Base-by-base conservation (phyloP, 192 early-diverging fungal genomes). In the Coemansia interrupta region DNA sequence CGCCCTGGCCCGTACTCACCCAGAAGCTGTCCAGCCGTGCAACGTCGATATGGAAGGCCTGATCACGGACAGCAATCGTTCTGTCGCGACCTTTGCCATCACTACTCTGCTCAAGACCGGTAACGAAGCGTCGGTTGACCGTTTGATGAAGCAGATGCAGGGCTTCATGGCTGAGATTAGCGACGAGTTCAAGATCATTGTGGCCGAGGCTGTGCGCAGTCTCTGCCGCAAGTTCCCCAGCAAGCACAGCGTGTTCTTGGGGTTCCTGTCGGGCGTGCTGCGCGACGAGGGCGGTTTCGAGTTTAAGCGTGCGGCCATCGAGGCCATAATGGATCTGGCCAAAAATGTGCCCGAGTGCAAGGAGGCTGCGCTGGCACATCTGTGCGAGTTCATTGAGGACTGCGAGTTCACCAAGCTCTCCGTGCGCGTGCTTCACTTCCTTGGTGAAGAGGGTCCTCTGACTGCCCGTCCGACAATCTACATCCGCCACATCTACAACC, bases 341-440 rank as follows among this genome's bases (percentile, higher is more conserved):
- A 86, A 92, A 63, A 87, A 89, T 60, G 93, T 96, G 61, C 91
- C 92, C 15, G 93, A 96, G 64, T 91, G 90, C 66, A 94, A 92
- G 68, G 97, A 99, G 61, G 80, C 87, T 36, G 96, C 94, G 39
- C 83, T 99, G 46, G 89, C 90, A 10, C 92, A 97, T 59, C 82
- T 99, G 48, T 99, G 97, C 74, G 97, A 99, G 81, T 97, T 99
- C 58, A 99, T 99, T 66, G 97, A 99, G 69, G 97, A 99, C 68
- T 99, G 97, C 76, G 97, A 99, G 72, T 99, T 95, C 73, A 92
- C 92, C 15, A 97, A 99, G 78, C 83, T 99, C 6, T 94, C 95
- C n/a, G 95, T 99, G 52, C 89, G 95, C 47, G 92, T 97, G 59
- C 80, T 99, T 50, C 90, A 97, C 78, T 81, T 99, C 39, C 81